Evolutionary conservation across 2,329 filamentous ascomycete species (phyloP).

Genomic region (Endocalyx cinctus): DNA sequence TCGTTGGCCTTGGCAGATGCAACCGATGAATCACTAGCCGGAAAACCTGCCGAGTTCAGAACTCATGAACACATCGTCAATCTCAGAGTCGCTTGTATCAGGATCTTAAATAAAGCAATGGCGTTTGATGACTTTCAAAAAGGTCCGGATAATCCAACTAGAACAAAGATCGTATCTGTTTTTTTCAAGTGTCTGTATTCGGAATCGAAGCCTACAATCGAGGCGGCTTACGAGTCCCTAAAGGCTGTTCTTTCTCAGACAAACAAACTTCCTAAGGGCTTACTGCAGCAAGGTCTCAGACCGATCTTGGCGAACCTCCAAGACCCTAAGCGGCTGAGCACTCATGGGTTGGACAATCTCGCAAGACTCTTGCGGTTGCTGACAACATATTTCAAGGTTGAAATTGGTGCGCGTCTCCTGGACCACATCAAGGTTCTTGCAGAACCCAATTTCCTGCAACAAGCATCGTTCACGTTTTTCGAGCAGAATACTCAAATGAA

Average conservation of each 20-base stretch:
- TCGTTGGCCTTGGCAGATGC: conserved; percentile 91
- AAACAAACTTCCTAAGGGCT: conserved; percentile 88
- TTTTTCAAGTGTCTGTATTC: conserved; percentile 98
- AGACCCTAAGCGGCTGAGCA: conserved; percentile 83
- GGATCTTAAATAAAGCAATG: conserved; percentile 88
- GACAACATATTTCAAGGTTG: conserved; percentile 98
- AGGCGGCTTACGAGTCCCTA: conserved; percentile 86
- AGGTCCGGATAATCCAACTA: conserved; percentile 60
- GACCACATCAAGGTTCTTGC: conserved; percentile 92
- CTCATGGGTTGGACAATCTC: conserved; percentile 85
- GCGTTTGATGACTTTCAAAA: conserved; percentile 87
- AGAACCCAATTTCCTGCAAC: conserved; percentile 73
- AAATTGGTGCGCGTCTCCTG: conserved; percentile 88
- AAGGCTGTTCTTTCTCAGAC: conserved; percentile 84
- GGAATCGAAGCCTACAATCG: conserved; percentile 85
- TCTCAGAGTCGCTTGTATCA: conserved; percentile 87
- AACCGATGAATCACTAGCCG: conserved; percentile 83
- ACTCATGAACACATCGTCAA: conserved; percentile 94
- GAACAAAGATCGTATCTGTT: conserved; percentile 77
- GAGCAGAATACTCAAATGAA: conserved; percentile 93
- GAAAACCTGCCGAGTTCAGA: conserved; percentile 89
- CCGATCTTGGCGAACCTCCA: conserved; percentile 96
- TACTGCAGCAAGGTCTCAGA: conserved; percentile 87
- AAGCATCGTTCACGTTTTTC: conserved; percentile 89
- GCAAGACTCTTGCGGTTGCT: conserved; percentile 84